A percentile compares a stretch with the other conserved stretches of the same genome.
Conservation (phyloP, 2,329 filamentous ascomycete genomes). For the Fusarium sp. region DNA sequence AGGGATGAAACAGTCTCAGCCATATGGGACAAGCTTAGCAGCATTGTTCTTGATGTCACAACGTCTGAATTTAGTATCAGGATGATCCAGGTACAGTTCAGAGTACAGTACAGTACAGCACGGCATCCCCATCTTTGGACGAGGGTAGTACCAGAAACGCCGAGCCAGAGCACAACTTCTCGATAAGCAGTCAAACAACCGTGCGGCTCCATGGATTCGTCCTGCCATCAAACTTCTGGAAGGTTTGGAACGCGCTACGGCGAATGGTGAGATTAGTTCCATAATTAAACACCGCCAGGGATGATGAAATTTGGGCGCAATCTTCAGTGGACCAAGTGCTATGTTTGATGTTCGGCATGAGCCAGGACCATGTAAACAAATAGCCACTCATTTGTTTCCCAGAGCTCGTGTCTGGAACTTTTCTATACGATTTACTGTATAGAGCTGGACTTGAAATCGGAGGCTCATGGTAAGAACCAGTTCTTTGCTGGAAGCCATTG, state of each 20-base stretch:
- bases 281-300: slow-evolving; percentile 44
- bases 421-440: background rate
- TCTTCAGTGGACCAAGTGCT: slow-evolving; percentile 43
- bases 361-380: slow-evolving; percentile 20
- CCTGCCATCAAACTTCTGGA: slow-evolving; percentile 48
- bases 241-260: slow-evolving; percentile 48
- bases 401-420: background rate
- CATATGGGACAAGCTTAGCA: slow-evolving; percentile 28
- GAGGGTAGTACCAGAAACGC: slow-evolving; percentile 25
- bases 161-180: slow-evolving; percentile 28
- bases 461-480: background rate
- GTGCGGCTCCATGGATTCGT: slow-evolving; percentile 44
- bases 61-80: slow-evolving; percentile 25
- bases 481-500: background rate
- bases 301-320: slow-evolving; percentile 39
- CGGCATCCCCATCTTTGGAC: slow-evolving; percentile 5
- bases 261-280: slow-evolving; percentile 45
- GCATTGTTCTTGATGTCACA: slow-evolving; percentile 38
- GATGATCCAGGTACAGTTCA: slow-evolving; percentile 30
- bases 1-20: slow-evolving; percentile 44
- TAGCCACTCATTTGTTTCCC: background rate
- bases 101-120: background rate
- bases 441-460: background rate
- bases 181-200: slow-evolving; percentile 32
- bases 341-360: slow-evolving; percentile 33